phyloP scores from a whole-genome alignment of 306 rosid genomes.

The Sechiopsis laciniata region DNA sequence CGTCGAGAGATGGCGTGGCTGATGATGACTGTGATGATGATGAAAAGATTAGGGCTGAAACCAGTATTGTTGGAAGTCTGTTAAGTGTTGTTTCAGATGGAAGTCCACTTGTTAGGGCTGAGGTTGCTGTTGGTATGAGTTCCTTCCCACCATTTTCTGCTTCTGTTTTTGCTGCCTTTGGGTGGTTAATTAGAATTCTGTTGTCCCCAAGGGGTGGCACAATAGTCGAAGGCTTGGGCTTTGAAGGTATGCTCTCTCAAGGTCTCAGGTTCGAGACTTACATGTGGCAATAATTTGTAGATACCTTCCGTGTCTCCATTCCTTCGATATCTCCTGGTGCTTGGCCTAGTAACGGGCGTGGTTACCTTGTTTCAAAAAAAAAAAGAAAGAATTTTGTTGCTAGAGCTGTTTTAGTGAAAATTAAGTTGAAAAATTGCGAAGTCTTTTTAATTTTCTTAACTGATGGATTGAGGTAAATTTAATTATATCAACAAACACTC shows the following conservation, averaged over 20 bases:
- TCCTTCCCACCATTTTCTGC: slow-evolving; percentile 15
- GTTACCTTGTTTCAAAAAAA: too few species aligned
- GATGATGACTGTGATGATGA: slow-evolving; percentile 89
- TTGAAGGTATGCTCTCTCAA: too few species aligned
- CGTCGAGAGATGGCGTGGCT: slow-evolving; percentile 57
- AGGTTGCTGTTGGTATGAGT: slow-evolving; percentile 94
- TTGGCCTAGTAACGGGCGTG: too few species aligned
- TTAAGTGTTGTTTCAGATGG: slow-evolving; percentile 87
- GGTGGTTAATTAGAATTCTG: neutral
- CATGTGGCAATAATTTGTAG: too few species aligned
- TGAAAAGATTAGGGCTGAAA: slow-evolving; percentile 74
- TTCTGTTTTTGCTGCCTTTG: neutral
- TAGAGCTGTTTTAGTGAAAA: neutral
- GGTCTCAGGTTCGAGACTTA: too few species aligned
- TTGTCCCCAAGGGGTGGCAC: too few species aligned
- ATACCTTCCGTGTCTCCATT: too few species aligned
- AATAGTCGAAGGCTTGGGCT: too few species aligned
- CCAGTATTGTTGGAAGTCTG: slow-evolving; percentile 69
- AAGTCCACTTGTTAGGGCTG: slow-evolving; percentile 96
- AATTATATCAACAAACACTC: too few species aligned
- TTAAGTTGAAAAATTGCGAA: neutral
- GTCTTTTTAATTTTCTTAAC: neutral
- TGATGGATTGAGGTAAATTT: too few species aligned
- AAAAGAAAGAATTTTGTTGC: neutral
- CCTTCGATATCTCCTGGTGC: too few species aligned